Base-by-base conservation (phyloP, 805 yeast genomes). In the Kazachstania kunashirensis region DNA sequence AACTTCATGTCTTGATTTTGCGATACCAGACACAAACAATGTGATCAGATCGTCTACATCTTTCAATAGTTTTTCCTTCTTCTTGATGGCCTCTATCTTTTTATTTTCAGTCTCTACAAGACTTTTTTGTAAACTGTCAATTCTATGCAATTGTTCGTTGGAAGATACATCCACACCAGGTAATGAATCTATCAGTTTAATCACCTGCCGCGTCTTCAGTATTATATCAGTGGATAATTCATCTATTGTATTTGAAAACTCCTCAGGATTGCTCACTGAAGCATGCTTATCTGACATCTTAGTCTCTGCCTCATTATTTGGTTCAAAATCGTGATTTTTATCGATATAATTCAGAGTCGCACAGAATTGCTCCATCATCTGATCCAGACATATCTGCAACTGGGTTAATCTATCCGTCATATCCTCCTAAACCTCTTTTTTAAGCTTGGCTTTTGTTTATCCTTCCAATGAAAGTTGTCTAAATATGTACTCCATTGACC, bases 131-230 rank as follows among this genome's bases (percentile, higher is more conserved):
- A 92, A 62, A 11, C 64, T 66, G 34, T 70, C 71, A 13, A 89
- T 82, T 41, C 70, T 69, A 19, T 63, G 60, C 54, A 86, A 55
- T 58, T 88, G 97, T 37, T 75, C 79, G 31, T 69, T 73, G 17
- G 83, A 81, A 2, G 88, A 75, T 1, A 81, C 88, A 7, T 94
- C 96, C 2, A 85, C 84, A 10, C 96, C 97, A 0, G 98, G 98
- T 29, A 89, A 64, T 2, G 94, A 76, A 52, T 84, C 94, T 27
- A 89, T 86, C 19, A 89, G 71, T 50, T 83, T 77, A 27, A 84
- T 72, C 12, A 89, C 82, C 56, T 92, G 97, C 48, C 94, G 72
- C 5, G 94, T 75, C 52, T 88, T 88, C 40, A 85, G 61, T 18
- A 88, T 83, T 7, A 89, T 71, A 53, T 89, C 98, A 0, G 83